These are phyloP conservation scores for Babesia bigemina DNA, from an alignment of 169 alveolate species.

Conservation along the genomic window DNA sequence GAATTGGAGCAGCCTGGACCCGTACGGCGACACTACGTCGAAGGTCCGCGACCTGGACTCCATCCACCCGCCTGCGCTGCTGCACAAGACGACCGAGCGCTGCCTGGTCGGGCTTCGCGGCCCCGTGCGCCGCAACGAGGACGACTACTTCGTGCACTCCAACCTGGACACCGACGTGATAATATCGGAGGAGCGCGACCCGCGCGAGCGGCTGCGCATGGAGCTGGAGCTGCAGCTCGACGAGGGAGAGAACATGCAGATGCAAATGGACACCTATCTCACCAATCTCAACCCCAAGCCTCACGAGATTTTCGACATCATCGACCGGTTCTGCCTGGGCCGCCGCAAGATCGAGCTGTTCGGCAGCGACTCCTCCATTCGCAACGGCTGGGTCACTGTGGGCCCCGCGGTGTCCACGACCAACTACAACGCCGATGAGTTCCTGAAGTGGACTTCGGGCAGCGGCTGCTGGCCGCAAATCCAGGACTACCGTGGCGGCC, in stretches of 20 bases:
- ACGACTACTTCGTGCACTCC: slow-evolving; percentile 90
- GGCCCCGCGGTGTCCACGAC: slow-evolving; percentile 80
- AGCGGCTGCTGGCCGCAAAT: slow-evolving; percentile 85
- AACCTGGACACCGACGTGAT: slow-evolving; percentile 94
- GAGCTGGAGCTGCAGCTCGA: slow-evolving; percentile 30
- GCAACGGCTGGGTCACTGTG: slow-evolving; percentile 90
- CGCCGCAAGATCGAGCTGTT: slow-evolving; percentile 89
- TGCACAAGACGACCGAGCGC: slow-evolving; percentile 90
- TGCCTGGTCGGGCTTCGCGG: slow-evolving; percentile 93
- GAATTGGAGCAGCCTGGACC: slow-evolving; percentile 66
- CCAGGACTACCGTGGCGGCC: slow-evolving; percentile 84
- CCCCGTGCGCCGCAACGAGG: slow-evolving; percentile 85
- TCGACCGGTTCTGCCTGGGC: slow-evolving; percentile 92
- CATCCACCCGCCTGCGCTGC: slow-evolving; percentile 43
- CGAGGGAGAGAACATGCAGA: slow-evolving; percentile 25
- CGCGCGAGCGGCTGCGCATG: slow-evolving; percentile 16
- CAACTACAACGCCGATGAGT: slow-evolving; percentile 76
- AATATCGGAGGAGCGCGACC: slow-evolving; percentile 88
- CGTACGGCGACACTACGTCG: slow-evolving; percentile 53
- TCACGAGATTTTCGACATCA: slow-evolving; percentile 87
- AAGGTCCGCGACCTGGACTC: slow-evolving; percentile 60
- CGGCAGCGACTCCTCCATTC: slow-evolving; percentile 86
- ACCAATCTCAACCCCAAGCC: slow-evolving; percentile 79
- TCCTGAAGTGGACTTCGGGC: slow-evolving; percentile 81
- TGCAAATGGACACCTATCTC: slow-evolving; percentile 18